phyloP scores from a whole-genome alignment of 2,329 filamentous ascomycete genomes.

The Nectriaceae sp. region DNA sequence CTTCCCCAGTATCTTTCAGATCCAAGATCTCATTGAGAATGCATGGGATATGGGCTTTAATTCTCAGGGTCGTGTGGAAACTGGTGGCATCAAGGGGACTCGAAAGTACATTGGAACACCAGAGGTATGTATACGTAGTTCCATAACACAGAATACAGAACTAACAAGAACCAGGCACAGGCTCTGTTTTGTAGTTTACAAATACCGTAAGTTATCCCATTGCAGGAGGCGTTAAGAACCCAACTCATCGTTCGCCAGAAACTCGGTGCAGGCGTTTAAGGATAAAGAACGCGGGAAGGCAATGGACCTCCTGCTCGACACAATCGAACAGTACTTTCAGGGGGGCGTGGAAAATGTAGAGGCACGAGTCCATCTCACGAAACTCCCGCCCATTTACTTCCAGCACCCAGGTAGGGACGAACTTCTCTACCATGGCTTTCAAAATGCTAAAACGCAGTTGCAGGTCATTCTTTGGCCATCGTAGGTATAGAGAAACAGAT shows the following conservation, averaged over 20 bases:
- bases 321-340: slow-evolving; percentile 75
- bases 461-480: slow-evolving; percentile 87
- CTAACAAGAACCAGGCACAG: slow-evolving; percentile 59
- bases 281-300: slow-evolving; percentile 44
- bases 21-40: slow-evolving; percentile 84
- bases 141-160: not conserved
- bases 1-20: slow-evolving; percentile 75
- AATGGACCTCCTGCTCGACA: slow-evolving; percentile 60
- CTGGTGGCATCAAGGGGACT: slow-evolving; percentile 83
- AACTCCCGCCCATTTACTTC: slow-evolving; percentile 82
- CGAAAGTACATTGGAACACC: slow-evolving; percentile 95
- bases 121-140: slow-evolving; percentile 58
- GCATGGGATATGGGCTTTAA: slow-evolving; percentile 91
- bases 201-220: slow-evolving; percentile 58
- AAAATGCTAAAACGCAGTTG: slow-evolving; percentile 2
- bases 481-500: slow-evolving; percentile 75
- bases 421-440: not conserved
- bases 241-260: slow-evolving; percentile 41
- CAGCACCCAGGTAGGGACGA: slow-evolving; percentile 70
- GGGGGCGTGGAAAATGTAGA: slow-evolving; percentile 45
- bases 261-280: slow-evolving; percentile 64
- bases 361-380: slow-evolving; percentile 65
- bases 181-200: slow-evolving; percentile 72
- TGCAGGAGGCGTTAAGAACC: not conserved
- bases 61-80: slow-evolving; percentile 71